phyloP scores from a whole-genome alignment of 768 basidiomycete species.

The Cyclocybe cylindracea region DNA sequence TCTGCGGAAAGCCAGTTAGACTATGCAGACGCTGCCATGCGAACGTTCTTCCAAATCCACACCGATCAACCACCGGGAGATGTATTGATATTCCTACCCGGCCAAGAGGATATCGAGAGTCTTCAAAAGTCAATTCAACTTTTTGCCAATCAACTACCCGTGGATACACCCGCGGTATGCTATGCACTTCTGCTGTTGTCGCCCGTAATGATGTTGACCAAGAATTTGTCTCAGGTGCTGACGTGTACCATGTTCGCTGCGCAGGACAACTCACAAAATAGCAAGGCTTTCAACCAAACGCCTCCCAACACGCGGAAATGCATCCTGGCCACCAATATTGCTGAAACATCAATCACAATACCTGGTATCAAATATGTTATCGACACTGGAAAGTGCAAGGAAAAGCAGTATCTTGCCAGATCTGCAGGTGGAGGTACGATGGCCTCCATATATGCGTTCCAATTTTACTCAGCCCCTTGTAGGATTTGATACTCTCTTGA shows the following conservation, averaged over 20 bases:
- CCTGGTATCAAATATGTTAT: constrained; percentile 95
- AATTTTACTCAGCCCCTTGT: constrained; percentile 1
- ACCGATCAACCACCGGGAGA: constrained; percentile 79
- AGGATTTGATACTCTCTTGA: constrained; percentile 89
- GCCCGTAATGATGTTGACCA: neutral
- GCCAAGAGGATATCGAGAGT: constrained; percentile 96
- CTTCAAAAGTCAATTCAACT: constrained; percentile 73
- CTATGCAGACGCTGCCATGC: constrained; percentile 86
- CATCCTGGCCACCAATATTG: constrained; percentile 96
- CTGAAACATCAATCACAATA: constrained; percentile 97
- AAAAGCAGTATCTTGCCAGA: constrained; percentile 81
- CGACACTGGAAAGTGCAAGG: constrained; percentile 95
- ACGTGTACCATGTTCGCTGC: constrained; percentile 86
- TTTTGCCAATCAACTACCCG: constrained; percentile 70
- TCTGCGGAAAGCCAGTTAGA: constrained; percentile 73
- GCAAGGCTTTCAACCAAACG: constrained; percentile 71
- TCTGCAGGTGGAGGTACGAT: constrained; percentile 64
- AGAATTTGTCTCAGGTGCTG: constrained; percentile 49
- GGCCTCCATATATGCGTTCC: neutral
- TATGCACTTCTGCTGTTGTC: neutral
- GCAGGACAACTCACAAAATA: constrained; percentile 75
- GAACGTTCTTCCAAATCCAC: constrained; percentile 95
- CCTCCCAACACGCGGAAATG: constrained; percentile 79
- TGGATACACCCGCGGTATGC: constrained; percentile 50
- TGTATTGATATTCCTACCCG: constrained; percentile 92